Evolutionary conservation across 2,329 filamentous ascomycete genomes (phyloP), one percentile per base, ranked within the genome.

Genomic region (Pyrenophora teres): DNA sequence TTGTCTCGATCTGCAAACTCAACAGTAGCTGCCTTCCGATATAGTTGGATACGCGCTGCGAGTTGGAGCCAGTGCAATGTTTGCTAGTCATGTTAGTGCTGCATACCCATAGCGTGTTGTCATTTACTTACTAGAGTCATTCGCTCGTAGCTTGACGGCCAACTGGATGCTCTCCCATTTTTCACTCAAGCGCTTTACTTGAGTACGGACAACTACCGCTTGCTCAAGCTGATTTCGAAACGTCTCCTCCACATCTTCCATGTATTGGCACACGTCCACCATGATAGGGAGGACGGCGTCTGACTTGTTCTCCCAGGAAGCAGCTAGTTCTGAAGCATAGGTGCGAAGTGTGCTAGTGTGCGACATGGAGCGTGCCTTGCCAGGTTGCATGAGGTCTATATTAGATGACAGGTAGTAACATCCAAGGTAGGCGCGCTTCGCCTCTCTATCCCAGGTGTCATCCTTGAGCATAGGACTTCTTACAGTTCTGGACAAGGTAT

Each of bases 191-290:
- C 70, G 66, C 41, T 69, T 69, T 6, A 70, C 57, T 40, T 73
- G 70, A 23, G 67, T 64, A 41, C 63, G 68, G 6, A 60, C 67
- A 19, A 71, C 62, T 21, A 69, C 52, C 8, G 65, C 67, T 38
- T 67, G 67, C 42, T 67, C 65, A 21, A 59, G 56, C n/a, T 59
- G 60, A 36, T 53, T 56, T 6, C 57, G 43, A 19, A 73, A 70
- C 3, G 70, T 72, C 46, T 72, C 70, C 21, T 72, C 64, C 5
- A 72, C 62, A 36, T 73, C 70, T 53, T 73, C 70, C 57, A 69
- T 67, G 21, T 68, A 71, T 32, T 70, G 67, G 39, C 70, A 72
- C 4, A 63, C 65, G 32, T 72, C 64, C 16, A 71, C 53, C 13
- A 73, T 52, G 2, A 65, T 59, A 5, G 67, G 67, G 9, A 73